A percentile compares a stretch with the other conserved stretches of the same genome.
Evolutionary conservation across 1,284 basidiomycete genomes (phyloP).

Genomic region (Ceratobasidium sp.): DNA sequence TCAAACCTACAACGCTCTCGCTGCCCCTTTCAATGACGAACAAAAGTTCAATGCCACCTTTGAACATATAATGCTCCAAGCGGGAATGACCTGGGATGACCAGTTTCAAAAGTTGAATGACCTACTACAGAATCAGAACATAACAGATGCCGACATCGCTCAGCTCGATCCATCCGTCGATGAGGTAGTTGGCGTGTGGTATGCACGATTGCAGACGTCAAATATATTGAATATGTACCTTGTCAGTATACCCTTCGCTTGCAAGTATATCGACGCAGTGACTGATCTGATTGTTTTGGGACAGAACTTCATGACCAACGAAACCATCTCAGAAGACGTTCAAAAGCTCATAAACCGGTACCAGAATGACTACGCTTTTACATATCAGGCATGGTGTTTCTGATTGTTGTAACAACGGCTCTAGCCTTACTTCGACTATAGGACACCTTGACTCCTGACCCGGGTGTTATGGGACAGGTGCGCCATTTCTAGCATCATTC

Average conservation of each 20-base stretch:
- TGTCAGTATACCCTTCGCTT: background rate
- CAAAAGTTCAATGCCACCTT: background rate
- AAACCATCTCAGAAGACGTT: slow-evolving; percentile 2
- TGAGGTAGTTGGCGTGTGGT: background rate
- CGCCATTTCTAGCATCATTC: background rate
- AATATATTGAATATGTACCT: background rate
- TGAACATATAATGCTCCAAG: background rate
- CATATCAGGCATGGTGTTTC: background rate
- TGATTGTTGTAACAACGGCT: too few species aligned
- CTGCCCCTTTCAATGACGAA: background rate
- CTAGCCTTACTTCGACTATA: too few species aligned
- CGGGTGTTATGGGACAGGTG: too few species aligned
- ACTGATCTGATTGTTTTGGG: background rate
- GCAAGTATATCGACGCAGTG: too few species aligned
- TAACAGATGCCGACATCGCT: background rate
- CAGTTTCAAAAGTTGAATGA: background rate
- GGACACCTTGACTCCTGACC: too few species aligned
- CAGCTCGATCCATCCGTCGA: background rate
- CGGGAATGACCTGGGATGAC: background rate
- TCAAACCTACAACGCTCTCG: background rate
- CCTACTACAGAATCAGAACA: background rate
- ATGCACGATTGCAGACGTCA: slow-evolving; percentile 2
- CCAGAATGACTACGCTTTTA: slow-evolving; percentile 5
- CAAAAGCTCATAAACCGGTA: background rate
- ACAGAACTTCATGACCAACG: slow-evolving; percentile 29